Evolutionary conservation across 176 grass and related monocot genomes (phyloP).

Genomic region (Echinochloa phyllopogon): DNA sequence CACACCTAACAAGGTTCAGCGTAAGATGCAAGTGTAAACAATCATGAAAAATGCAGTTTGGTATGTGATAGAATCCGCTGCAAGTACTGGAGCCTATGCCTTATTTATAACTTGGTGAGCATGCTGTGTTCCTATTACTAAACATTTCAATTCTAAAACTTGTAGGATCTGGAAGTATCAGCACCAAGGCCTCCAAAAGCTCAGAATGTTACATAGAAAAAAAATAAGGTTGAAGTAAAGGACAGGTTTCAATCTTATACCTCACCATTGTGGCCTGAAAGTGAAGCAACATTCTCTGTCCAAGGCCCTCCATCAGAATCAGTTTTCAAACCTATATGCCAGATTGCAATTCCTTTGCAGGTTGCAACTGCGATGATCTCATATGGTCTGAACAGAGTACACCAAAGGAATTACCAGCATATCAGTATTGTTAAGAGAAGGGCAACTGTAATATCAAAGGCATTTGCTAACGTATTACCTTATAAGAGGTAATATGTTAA

Average conservation of each 20-base stretch:
- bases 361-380: slow-evolving; percentile 90
- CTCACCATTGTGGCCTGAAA: slow-evolving; percentile 71
- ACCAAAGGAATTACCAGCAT: not conserved
- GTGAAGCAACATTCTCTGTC: slow-evolving; percentile 77
- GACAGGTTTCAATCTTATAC: slow-evolving; percentile 45
- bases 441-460: too few species aligned
- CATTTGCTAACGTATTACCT: too few species aligned
- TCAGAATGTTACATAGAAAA: not conserved
- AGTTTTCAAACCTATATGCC: slow-evolving; percentile 66
- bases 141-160: not conserved
- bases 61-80: not conserved
- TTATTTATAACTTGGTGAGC: slow-evolving; percentile 4
- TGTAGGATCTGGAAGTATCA: not conserved
- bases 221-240: slow-evolving; percentile 3
- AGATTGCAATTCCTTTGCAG: slow-evolving; percentile 87
- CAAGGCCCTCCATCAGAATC: slow-evolving; percentile 60
- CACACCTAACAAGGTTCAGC: slow-evolving; percentile 58
- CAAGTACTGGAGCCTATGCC: not conserved
- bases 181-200: slow-evolving; percentile 10
- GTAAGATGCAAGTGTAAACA: slow-evolving; percentile 17
- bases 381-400: slow-evolving; percentile 65
- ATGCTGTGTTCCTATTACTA: slow-evolving; percentile 13
- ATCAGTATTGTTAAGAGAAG: not conserved
- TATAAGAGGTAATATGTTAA: too few species aligned
- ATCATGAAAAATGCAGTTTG: slow-evolving; percentile 4